These are phyloP conservation scores for Mycena vulgaris DNA, from an alignment of 768 basidiomycete species.

Conservation along the genomic window DNA sequence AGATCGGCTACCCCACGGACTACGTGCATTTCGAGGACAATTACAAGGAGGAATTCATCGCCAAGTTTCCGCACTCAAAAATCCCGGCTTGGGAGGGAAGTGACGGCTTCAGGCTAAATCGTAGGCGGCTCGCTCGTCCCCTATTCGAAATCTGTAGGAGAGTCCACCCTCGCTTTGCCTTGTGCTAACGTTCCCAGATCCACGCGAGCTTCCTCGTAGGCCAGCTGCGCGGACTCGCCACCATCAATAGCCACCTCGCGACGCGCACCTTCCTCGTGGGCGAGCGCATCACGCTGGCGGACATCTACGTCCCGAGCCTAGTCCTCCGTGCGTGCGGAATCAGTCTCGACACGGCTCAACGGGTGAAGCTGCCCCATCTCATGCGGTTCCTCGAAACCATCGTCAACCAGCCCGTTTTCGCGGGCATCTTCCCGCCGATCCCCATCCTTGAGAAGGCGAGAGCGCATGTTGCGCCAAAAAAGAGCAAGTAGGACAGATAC, in stretches of 20 bases:
- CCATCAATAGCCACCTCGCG: constrained; percentile 81
- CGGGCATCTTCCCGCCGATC: constrained; percentile 74
- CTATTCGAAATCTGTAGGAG: constrained; percentile 87
- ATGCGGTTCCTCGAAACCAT: constrained; percentile 92
- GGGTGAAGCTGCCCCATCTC: constrained; percentile 80
- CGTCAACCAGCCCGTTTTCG: constrained; percentile 85
- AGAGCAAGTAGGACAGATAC: constrained; percentile 2
- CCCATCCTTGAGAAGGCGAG: constrained; percentile 68
- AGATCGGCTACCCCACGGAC: constrained; percentile 64
- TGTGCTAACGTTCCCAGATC: constrained; percentile 55
- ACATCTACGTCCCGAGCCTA: constrained; percentile 77
- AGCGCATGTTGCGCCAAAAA: constrained; percentile 4
- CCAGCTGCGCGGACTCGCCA: constrained; percentile 69
- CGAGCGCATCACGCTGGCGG: constrained; percentile 95
- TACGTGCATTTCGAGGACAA: constrained; percentile 79
- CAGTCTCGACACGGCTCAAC: constrained; percentile 75
- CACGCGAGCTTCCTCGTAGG: constrained; percentile 72
- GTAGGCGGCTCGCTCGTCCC: constrained; percentile 64
- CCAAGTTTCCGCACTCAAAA: constrained; percentile 87
- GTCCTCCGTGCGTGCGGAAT: constrained; percentile 66
- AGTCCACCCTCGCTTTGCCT: not conserved
- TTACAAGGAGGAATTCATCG: constrained; percentile 76
- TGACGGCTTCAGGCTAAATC: constrained; percentile 82
- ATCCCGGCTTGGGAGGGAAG: constrained; percentile 85
- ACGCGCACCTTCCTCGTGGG: constrained; percentile 91